Evolutionary conservation across 2,329 filamentous ascomycete species (phyloP), one percentile per base, ranked within the genome.

Genomic region (Claviceps sp.): DNA sequence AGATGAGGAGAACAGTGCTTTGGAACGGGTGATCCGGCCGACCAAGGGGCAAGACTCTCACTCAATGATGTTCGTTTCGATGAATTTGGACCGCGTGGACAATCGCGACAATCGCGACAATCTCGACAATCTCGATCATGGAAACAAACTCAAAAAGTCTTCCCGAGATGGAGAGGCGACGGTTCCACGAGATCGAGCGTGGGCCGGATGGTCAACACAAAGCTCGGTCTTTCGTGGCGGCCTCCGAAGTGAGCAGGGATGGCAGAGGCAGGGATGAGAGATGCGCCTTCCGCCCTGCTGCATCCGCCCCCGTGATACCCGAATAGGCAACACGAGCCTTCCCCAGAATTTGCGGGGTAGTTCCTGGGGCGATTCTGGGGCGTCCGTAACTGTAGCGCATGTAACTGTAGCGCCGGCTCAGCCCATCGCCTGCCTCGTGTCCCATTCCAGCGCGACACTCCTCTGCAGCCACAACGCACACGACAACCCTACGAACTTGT

Each of bases 271-370:
- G 20, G 22, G 42, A 45, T n/a, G 23, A 14, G 14, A 45, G 2
- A 45, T 46, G 44, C 40, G 40, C 40, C 17, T 43, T 43, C 39
- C 17, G 5, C 44, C 44, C 20, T 51, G 43, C 50, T 14, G 34
- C 44, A 37, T 46, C 46, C 17, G 11, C 40, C 34, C 16, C 47
- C 50, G 53, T 54, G 42, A 50, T 54, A 52, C 53, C 50, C 45
- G 34, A 54, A 50, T 16, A 23, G 50, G 53, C 37, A 54, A 54
- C 26, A 50, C 53, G 53, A 54, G 44, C 47, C 37, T 53, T 53
- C 52, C 52, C 52, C 52, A 44, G 52, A 51, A 38, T 51, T 37
- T 39, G 49, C 49, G 49, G 52, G 49, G 50, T 49, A 49, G 46
- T 45, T 46, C 40, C 46, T 52, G 13, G 40, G 26, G n/a, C 40